phyloP scores from a whole-genome alignment of 495 filamentous ascomycete species.

The Rostrohypoxylon terebratum region DNA sequence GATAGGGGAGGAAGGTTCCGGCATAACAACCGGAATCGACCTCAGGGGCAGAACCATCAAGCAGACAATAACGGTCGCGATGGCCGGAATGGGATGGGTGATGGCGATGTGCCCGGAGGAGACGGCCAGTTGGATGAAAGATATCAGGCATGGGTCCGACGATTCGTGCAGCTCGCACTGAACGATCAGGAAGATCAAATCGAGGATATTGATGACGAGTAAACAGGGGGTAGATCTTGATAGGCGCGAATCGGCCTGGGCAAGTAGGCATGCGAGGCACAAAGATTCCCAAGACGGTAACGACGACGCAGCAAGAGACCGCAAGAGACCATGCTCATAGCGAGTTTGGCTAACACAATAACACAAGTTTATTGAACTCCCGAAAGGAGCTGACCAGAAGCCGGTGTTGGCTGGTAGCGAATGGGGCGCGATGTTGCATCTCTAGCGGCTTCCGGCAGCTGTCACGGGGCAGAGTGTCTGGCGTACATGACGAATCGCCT shows the following conservation, averaged over 20 bases:
- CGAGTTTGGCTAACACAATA: conserved; percentile 36
- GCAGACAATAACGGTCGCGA: conserved; percentile 41
- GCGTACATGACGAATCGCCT: conserved; percentile 40
- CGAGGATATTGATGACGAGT: conserved; percentile 56
- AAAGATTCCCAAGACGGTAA: conserved; percentile 46
- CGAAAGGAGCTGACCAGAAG: conserved; percentile 46
- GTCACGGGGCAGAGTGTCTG: conserved; percentile 42
- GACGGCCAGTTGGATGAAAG: conserved; percentile 44
- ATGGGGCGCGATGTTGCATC: conserved; percentile 45
- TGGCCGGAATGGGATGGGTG: conserved; percentile 32
- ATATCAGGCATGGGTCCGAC: conserved; percentile 63
- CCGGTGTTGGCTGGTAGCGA: conserved; percentile 41
- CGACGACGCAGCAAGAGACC: conserved; percentile 20
- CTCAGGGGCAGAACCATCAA: conserved; percentile 43
- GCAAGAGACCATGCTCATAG: conserved; percentile 17
- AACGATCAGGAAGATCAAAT: conserved; percentile 64
- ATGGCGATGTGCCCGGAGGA: conserved; percentile 37
- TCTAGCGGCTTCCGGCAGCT: conserved; percentile 49
- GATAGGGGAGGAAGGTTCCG: conserved; percentile 46
- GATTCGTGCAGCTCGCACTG: conserved; percentile 65
- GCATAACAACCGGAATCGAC: conserved; percentile 45
- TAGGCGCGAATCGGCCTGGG: conserved; percentile 39
- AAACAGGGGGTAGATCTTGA: conserved; percentile 28
- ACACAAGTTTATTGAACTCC: conserved; percentile 45
- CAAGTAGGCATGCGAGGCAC: conserved; percentile 38